phyloP scores from a whole-genome alignment of 352 stramenopile genomes.

The Thraustochytrium striatum region DNA sequence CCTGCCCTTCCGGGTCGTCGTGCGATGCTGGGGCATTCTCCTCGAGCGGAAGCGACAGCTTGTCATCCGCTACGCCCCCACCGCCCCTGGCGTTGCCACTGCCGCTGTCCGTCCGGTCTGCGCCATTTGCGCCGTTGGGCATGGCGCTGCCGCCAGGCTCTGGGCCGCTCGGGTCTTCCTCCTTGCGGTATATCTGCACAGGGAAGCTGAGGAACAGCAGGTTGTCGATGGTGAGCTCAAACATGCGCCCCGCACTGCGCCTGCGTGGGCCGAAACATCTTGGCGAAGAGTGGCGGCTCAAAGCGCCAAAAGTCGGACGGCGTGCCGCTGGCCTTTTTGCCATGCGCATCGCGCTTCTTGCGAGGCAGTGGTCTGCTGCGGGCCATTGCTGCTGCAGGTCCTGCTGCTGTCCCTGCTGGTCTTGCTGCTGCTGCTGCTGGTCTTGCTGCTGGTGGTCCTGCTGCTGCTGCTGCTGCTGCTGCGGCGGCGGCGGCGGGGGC shows the following conservation, averaged over 20 bases:
- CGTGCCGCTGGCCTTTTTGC: not conserved
- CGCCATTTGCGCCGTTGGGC: too few relatives aligned
- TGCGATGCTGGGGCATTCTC: too few relatives aligned
- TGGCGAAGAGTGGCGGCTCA: slow-evolving; percentile 18
- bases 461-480: not conserved
- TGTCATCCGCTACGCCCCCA: not conserved
- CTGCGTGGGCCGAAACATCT: slow-evolving; percentile 31
- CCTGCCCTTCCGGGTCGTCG: not conserved
- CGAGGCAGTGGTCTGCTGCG: not conserved
- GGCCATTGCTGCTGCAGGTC: not conserved
- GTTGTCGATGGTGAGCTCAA: slow-evolving; percentile 38
- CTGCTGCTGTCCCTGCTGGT: not conserved
- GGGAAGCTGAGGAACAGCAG: slow-evolving; percentile 38
- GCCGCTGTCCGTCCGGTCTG: too few relatives aligned
- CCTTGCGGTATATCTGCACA: slow-evolving; percentile 11
- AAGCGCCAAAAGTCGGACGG: slow-evolving; percentile 45
- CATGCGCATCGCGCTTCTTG: not conserved
- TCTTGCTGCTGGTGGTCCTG: not conserved
- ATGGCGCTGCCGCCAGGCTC: too few relatives aligned
- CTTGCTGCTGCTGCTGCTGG: not conserved
- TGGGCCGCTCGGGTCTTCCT: not conserved
- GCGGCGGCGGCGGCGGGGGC: not conserved
- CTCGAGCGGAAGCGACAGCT: not conserved
- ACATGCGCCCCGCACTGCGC: slow-evolving; percentile 41
- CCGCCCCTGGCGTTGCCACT: not conserved